Base-by-base conservation (phyloP, 73 alveolate genomes). In the Tetrahymena thermophila region DNA sequence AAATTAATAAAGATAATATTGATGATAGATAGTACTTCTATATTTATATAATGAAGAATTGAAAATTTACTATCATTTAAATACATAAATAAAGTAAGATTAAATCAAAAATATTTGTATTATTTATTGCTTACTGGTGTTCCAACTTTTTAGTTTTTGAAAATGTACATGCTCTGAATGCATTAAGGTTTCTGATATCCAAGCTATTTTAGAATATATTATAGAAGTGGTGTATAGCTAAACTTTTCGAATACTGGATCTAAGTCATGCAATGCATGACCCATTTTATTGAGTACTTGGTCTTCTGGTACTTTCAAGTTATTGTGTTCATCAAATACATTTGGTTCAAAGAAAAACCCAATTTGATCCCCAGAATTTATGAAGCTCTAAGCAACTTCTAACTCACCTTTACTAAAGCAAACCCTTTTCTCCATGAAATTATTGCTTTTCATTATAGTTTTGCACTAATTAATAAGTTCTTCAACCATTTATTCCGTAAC, bases 261-360 rank as follows among this genome's bases (percentile, higher is more conserved):
- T 35, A 97, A 57, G 84, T 97, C 98, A 85, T 97, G 99, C 97
- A 97, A 93, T 28, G 97, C 97, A 94, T 97, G 98, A 14, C 99
- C 99, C 17, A 97, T 96, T 71, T 97, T 97, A 95, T 97, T 97
- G 50, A 97, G 94, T 10, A 97, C 97, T 58, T 58, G 15, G n/a
- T 58, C 85, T 58, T 58, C 85, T 8, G 85, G 85, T 31, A 58
- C 85, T 21, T n/a, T n/a, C n/a, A 58, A 10, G 3, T 58, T 58
- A 58, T 58, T 58, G n/a, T 58, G 16, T 58, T 58, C 37, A 58
- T 58, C 85, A 58, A 58, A 58, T 15, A 58, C 85, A 58, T 58
- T 58, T 15, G 85, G 85, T 13, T 58, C 85, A 31, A 58, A 58
- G 85, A 58, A 58, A 31, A 58, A 58, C 17, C 85, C 85, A 15